A percentile compares a stretch with the other conserved stretches of the same genome.
Evolutionary conservation across 345 rosid species (phyloP).

Genomic region (Eucalyptus cloeziana): DNA sequence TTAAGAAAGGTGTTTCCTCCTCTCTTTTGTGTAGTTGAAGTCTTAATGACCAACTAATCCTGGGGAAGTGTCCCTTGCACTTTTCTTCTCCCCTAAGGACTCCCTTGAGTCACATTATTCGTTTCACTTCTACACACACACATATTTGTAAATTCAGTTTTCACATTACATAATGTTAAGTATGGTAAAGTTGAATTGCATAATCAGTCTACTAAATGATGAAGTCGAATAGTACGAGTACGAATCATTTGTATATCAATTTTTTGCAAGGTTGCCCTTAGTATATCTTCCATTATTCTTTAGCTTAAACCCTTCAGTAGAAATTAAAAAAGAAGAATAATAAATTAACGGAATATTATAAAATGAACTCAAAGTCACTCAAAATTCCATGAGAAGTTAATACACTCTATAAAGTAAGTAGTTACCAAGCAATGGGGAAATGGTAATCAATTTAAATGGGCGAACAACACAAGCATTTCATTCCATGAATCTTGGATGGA

Average conservation of each 20-base stretch:
- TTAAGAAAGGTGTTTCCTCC: neutral
- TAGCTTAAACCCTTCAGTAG: neutral
- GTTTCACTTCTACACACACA: neutral
- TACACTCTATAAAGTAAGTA: neutral
- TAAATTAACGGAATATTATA: neutral
- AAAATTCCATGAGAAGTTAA: neutral
- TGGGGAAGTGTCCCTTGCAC: neutral
- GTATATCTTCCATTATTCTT: neutral
- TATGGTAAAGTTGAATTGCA: neutral
- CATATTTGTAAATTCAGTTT: neutral
- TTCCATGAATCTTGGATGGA: neutral
- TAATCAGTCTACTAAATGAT: neutral
- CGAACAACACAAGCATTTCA: neutral
- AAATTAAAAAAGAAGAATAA: too few species aligned
- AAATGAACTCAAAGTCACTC: neutral
- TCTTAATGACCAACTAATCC: neutral
- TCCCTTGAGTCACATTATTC: neutral
- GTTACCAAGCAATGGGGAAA: neutral
- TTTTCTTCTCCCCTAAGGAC: neutral
- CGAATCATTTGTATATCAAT: neutral
- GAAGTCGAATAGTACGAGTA: neutral
- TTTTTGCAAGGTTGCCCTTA: neutral
- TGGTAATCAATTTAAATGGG: neutral
- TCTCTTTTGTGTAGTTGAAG: neutral
- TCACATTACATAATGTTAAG: neutral